Conservation (phyloP, 495 filamentous ascomycete genomes). For the Penicillium psychrofluorescens region DNA sequence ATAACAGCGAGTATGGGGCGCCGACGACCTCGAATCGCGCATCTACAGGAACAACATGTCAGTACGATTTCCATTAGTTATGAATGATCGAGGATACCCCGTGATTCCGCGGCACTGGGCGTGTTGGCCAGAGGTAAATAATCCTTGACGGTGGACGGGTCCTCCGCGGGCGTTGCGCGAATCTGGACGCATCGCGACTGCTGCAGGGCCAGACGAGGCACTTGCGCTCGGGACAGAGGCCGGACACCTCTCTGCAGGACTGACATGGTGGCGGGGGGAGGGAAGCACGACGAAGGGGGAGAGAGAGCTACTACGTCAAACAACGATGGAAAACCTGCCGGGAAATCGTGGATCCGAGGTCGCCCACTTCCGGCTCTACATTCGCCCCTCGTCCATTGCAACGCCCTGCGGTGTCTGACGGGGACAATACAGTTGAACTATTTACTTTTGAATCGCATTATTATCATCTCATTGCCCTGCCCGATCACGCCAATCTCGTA, state of each 20-base stretch:
- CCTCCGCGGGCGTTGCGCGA: constrained; percentile 33
- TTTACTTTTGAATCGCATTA: no score
- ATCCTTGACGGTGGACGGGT: constrained; percentile 24
- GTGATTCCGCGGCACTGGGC: constrained; percentile 32
- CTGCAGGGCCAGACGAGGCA: constrained; percentile 22
- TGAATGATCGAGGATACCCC: constrained; percentile 19
- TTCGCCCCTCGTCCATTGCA: constrained; percentile 13
- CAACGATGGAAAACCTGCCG: constrained; percentile 10
- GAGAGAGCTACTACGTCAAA: constrained; percentile 25
- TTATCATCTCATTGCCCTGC: not conserved
- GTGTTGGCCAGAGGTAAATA: constrained; percentile 33
- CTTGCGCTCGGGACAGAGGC: constrained; percentile 31
- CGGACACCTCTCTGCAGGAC: constrained; percentile 31
- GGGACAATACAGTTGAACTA: no score
- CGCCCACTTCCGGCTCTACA: constrained; percentile 8
- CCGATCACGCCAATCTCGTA: constrained; percentile 6
- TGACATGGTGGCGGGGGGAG: constrained; percentile 22
- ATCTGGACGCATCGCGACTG: constrained; percentile 38
- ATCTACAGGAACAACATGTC: constrained; percentile 45
- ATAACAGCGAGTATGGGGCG: constrained; percentile 83
- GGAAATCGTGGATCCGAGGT: constrained; percentile 23
- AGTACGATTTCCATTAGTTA: not conserved
- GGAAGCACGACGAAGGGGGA: constrained; percentile 3
- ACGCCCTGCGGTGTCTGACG: constrained; percentile 2
- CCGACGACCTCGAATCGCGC: constrained; percentile 90